Evolutionary conservation across 768 basidiomycete species (phyloP).

Genomic region (Macrolepiota fuliginosa): DNA sequence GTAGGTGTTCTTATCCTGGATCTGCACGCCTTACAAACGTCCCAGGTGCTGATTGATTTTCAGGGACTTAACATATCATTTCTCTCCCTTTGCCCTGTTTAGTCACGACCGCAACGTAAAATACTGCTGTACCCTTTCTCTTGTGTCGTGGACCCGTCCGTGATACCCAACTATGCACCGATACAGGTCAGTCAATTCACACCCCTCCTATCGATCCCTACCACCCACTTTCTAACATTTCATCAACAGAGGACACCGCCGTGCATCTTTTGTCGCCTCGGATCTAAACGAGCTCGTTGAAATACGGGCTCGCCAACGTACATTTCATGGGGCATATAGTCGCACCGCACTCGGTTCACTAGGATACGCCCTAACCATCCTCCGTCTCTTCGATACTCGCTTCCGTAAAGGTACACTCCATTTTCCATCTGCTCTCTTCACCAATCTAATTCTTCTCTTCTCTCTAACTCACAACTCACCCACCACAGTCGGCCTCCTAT

Average conservation of each 20-base stretch:
- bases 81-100: background rate
- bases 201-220: no score
- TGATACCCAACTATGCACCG: conserved; percentile 2
- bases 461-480: background rate
- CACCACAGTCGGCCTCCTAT: conserved; percentile 54
- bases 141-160: background rate
- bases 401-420: conserved; percentile 67
- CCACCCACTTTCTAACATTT: background rate
- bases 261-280: conserved; percentile 47
- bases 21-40: no score
- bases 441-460: background rate
- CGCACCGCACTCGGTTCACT: conserved; percentile 74
- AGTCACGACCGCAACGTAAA: background rate
- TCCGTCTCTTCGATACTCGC: conserved; percentile 73
- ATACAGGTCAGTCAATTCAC: conserved; percentile 16
- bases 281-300: conserved; percentile 67
- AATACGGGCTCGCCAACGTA: conserved; percentile 75
- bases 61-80: background rate
- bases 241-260: conserved; percentile 29
- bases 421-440: background rate
- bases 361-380: conserved; percentile 69
- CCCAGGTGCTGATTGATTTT: background rate
- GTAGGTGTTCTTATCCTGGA: background rate
- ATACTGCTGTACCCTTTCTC: background rate
- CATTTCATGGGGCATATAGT: conserved; percentile 80